These are phyloP conservation scores for Sugiyamaella castrensis DNA, from an alignment of 1,139 yeast genomes.

Conservation along the genomic window DNA sequence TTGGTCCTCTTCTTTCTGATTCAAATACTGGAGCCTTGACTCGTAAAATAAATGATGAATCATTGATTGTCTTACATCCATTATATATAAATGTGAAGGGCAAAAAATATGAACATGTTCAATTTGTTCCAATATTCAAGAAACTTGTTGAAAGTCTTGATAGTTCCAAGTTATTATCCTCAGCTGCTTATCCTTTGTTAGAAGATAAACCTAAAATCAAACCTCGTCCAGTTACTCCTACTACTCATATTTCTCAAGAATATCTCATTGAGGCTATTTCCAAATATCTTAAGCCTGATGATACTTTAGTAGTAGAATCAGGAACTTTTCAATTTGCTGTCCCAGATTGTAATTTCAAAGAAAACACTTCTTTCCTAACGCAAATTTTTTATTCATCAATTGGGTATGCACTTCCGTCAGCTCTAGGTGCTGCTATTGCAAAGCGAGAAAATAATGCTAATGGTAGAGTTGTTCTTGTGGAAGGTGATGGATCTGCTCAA, in stretches of 20 bases:
- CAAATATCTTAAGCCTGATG: conserved; percentile 52
- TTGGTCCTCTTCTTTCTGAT: conserved; percentile 44
- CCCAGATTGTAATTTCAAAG: conserved; percentile 60
- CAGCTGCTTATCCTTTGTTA: conserved; percentile 19
- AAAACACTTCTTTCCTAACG: conserved; percentile 49
- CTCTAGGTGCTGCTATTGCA: conserved; percentile 75
- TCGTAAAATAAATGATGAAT: conserved; percentile 37
- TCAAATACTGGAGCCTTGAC: conserved; percentile 46
- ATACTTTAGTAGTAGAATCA: conserved; percentile 68
- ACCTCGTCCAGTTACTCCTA: conserved; percentile 22
- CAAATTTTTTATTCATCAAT: conserved; percentile 79
- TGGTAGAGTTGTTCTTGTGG: conserved; percentile 63
- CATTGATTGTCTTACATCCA: conserved; percentile 42
- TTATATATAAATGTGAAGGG: conserved; percentile 48
- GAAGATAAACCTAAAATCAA: conserved; percentile 23
- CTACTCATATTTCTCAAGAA: conserved; percentile 39
- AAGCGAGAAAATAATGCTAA: conserved; percentile 46
- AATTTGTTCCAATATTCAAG: conserved; percentile 49
- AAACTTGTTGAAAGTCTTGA: conserved; percentile 40
- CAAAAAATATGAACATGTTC: conserved; percentile 39
- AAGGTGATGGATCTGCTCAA: conserved; percentile 92
- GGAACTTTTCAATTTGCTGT: conserved; percentile 74
- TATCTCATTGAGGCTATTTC: conserved; percentile 32
- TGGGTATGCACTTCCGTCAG: conserved; percentile 83
- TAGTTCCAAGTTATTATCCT: conserved; percentile 28